Evolutionary conservation across 2,329 filamentous ascomycete genomes (phyloP).

Genomic region (Ophiosphaerella herpotricha): DNA sequence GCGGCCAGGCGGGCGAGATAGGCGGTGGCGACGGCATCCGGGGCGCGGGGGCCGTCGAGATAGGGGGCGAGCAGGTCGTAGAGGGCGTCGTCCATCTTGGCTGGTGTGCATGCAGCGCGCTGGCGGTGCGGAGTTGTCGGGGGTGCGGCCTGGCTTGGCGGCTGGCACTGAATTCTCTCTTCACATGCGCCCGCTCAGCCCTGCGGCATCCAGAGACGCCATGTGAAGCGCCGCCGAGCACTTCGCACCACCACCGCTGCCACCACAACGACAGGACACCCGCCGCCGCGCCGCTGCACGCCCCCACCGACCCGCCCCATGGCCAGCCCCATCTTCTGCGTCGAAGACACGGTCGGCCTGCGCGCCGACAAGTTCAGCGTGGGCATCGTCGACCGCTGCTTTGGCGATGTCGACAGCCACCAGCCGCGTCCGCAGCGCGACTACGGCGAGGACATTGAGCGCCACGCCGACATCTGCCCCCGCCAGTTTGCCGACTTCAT

Average conservation of each 20-base stretch:
- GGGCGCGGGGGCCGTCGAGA: slow-evolving; percentile 53
- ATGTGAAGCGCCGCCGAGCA: background rate
- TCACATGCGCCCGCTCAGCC: slow-evolving; percentile 15
- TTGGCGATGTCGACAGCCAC: slow-evolving; percentile 53
- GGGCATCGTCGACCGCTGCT: slow-evolving; percentile 52
- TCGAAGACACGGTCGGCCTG: slow-evolving; percentile 51
- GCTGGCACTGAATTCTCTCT: background rate
- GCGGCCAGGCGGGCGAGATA: slow-evolving; percentile 82
- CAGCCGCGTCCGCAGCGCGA: slow-evolving; percentile 49
- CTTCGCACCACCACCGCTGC: background rate
- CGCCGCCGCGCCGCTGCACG: too few relatives aligned
- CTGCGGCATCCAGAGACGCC: slow-evolving; percentile 1
- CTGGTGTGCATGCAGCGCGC: too few relatives aligned
- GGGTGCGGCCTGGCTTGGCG: slow-evolving; percentile 15
- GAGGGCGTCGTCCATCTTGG: slow-evolving; percentile 61
- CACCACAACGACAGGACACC: too few relatives aligned
- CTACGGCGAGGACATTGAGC: slow-evolving; percentile 44
- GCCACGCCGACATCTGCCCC: slow-evolving; percentile 37
- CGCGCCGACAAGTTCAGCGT: slow-evolving; percentile 46
- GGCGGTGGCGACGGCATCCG: slow-evolving; percentile 61
- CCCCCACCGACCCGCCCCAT: background rate
- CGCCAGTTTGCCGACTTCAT: slow-evolving; percentile 47
- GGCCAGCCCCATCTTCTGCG: slow-evolving; percentile 37
- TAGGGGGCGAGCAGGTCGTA: slow-evolving; percentile 73
- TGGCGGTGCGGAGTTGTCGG: slow-evolving; percentile 15